Base-by-base conservation (phyloP, 1,284 basidiomycete species). In the Hemileia vastatrix region DNA sequence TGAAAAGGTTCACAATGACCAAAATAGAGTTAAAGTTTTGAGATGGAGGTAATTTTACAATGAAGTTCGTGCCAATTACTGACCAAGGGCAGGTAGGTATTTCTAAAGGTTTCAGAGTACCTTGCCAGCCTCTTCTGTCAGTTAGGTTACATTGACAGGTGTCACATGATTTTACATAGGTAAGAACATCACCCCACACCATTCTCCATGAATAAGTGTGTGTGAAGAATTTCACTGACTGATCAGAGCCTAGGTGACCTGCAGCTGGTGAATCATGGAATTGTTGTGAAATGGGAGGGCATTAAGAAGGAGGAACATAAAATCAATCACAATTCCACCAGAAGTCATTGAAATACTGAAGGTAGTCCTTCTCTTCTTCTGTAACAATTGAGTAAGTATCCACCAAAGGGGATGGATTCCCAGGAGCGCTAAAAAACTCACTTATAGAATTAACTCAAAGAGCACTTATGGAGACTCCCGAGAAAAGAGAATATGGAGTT, bases 11-110 rank as follows among this genome's bases (percentile, higher is more conserved):
- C n/a, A 54, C 53, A 1, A 40, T 43, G 0, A 81, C 78, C 0
- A 78, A 57, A 3, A 82, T 77, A 4, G 76, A 54, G 60, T 78
- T 69, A 65, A 57, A 78, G 1, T 76, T 76, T 3, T 70, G 65
- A 0, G 74, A 77, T 6, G 5, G 6, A 0, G 80, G 81, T 0
- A 82, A 71, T 19, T 76, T 72, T 6, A 73, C 72, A 32, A 82
- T 80, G 54, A 78, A 73, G 64, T 83, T 80, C 75, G 81, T 76
- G 0, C 77, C 77, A 5, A 82, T 71, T 0, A 72, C 70, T 32
- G 70, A 67, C 72, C 77, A 82, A 0, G 79, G 80, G 15, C 50
- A n/a, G 2, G 40, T 5, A 1, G 69, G 67, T 48, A 40, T 65
- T 9, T 2, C 79, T n/a, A 79, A 70, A 0, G 77, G 76, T 58